Evolutionary conservation across 2,329 filamentous ascomycete genomes (phyloP).

Genomic region (Anisogramma anomala): DNA sequence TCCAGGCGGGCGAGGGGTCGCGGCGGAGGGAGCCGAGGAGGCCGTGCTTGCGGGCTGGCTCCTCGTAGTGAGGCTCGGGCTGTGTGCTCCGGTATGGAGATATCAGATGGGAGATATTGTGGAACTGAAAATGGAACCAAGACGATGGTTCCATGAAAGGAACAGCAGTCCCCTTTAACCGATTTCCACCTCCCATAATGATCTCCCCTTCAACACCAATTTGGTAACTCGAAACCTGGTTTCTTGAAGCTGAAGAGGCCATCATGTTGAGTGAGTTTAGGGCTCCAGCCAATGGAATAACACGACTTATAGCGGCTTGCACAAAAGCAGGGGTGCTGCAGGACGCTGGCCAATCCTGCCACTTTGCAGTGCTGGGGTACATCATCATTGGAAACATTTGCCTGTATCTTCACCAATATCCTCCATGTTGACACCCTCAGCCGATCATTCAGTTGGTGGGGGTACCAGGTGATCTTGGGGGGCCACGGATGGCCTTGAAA

Average conservation of each 20-base stretch:
- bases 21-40: slow-evolving; percentile 26
- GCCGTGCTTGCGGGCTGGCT: slow-evolving; percentile 21
- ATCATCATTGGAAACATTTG: slow-evolving; percentile 7
- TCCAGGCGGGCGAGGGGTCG: slow-evolving; percentile 20
- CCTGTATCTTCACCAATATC: neutral
- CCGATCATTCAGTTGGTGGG: no score
- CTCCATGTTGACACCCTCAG: no score
- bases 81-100: slow-evolving; percentile 19
- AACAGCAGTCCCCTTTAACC: slow-evolving; percentile 6
- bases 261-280: neutral
- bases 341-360: slow-evolving; percentile 12
- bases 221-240: slow-evolving; percentile 1
- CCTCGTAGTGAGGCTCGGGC: slow-evolving; percentile 21
- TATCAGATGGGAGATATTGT: neutral
- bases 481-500: no score
- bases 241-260: slow-evolving; percentile 6
- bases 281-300: slow-evolving; percentile 17
- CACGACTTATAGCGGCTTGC: slow-evolving; percentile 9
- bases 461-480: no score
- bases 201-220: neutral
- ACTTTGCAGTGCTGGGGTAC: slow-evolving; percentile 17
- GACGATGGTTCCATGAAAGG: neutral
- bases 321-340: slow-evolving; percentile 2
- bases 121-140: neutral
- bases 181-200: neutral